Evolutionary conservation across 768 basidiomycete species (phyloP).

Genomic region (Kwoniella sp.): DNA sequence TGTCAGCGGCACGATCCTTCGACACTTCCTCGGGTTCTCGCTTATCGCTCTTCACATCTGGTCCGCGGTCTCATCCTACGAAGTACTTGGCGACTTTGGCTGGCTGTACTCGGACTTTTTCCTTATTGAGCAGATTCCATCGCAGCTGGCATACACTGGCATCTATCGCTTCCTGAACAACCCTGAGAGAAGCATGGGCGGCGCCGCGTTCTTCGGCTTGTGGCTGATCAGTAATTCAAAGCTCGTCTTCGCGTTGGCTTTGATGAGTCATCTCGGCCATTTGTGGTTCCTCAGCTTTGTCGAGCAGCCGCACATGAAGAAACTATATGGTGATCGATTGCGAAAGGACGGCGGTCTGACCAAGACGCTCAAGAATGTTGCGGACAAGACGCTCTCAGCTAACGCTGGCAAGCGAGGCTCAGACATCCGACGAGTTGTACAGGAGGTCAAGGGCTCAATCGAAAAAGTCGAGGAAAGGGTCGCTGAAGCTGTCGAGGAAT

Average conservation of each 20-base stretch:
- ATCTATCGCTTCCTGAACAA: slow-evolving; percentile 97
- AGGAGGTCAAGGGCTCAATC: slow-evolving; percentile 87
- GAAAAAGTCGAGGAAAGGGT: slow-evolving; percentile 96
- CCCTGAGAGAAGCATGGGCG: slow-evolving; percentile 85
- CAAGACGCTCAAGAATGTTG: slow-evolving; percentile 94
- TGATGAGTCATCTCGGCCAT: slow-evolving; percentile 78
- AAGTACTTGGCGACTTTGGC: slow-evolving; percentile 90
- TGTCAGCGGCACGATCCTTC: slow-evolving; percentile 75
- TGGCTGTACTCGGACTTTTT: slow-evolving; percentile 99
- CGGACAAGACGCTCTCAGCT: slow-evolving; percentile 68
- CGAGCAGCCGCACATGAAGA: slow-evolving; percentile 99
- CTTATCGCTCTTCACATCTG: slow-evolving; percentile 84
- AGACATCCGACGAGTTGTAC: slow-evolving; percentile 74
- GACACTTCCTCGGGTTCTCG: slow-evolving; percentile 78
- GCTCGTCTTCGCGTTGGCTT: slow-evolving; percentile 77
- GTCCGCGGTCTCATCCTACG: slow-evolving; percentile 83
- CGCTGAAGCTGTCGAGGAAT: slow-evolving; percentile 86
- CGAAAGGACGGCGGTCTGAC: slow-evolving; percentile 96
- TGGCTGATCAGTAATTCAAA: slow-evolving; percentile 88
- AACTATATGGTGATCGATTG: slow-evolving; percentile 86
- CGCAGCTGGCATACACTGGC: slow-evolving; percentile 87
- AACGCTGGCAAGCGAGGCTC: slow-evolving; percentile 74
- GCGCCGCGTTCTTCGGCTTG: slow-evolving; percentile 90
- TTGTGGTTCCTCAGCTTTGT: slow-evolving; percentile 94
- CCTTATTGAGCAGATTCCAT: slow-evolving; percentile 79